Evolutionary conservation across 2,329 filamentous ascomycete genomes (phyloP).

Genomic region (Amphichorda felina): DNA sequence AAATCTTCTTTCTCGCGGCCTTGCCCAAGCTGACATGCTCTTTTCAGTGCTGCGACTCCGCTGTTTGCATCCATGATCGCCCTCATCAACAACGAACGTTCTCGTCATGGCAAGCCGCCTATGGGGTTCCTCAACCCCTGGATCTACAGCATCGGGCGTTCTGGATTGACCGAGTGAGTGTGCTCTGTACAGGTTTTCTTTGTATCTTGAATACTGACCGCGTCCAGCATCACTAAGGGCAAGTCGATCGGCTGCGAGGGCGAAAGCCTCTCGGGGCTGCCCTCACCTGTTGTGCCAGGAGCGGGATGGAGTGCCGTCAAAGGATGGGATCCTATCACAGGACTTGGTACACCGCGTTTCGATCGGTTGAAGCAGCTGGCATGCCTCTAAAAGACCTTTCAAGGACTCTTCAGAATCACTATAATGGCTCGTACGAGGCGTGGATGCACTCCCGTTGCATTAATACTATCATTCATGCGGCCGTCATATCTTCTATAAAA

Average conservation of each 20-base stretch:
- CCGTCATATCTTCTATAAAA: too few relatives aligned
- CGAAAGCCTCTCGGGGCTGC: slow-evolving; percentile 10
- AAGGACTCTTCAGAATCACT: too few relatives aligned
- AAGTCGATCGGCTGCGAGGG: slow-evolving; percentile 19
- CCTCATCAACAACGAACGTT: slow-evolving; percentile 50
- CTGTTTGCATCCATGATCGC: slow-evolving; percentile 50
- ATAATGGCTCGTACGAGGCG: too few relatives aligned
- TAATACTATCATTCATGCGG: too few relatives aligned
- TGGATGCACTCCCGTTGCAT: too few relatives aligned
- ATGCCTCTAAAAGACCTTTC: neutral
- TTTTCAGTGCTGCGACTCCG: slow-evolving; percentile 42
- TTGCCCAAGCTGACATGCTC: neutral
- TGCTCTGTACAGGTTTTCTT: neutral
- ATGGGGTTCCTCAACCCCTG: slow-evolving; percentile 53
- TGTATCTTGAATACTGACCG: slow-evolving; percentile 4
- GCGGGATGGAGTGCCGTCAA: slow-evolving; percentile 15
- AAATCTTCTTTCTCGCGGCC: neutral
- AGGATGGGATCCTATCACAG: slow-evolving; percentile 26
- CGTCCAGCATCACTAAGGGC: slow-evolving; percentile 20
- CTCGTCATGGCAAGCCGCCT: slow-evolving; percentile 36
- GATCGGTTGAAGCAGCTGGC: slow-evolving; percentile 14
- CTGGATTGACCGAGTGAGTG: slow-evolving; percentile 22
- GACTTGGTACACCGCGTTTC: slow-evolving; percentile 33
- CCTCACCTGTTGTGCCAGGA: slow-evolving; percentile 12
- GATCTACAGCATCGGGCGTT: slow-evolving; percentile 31